Evolutionary conservation across 2,329 filamentous ascomycete species (phyloP).

Genomic region (Cryphonectria radicalis): DNA sequence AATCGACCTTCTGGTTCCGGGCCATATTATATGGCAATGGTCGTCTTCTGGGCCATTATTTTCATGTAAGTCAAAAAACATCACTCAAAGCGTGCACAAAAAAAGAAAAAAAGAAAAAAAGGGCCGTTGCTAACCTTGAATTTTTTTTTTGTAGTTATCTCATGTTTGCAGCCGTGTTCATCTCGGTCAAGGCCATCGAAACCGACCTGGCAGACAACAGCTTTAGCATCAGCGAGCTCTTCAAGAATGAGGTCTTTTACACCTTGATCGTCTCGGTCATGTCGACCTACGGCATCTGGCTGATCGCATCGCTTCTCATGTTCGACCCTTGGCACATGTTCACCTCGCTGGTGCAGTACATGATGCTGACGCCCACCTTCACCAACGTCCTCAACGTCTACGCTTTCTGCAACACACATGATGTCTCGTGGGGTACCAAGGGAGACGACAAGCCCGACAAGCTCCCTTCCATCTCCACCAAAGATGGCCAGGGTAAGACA

Average conservation of each 20-base stretch:
- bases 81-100: not conserved
- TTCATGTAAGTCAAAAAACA: conserved; percentile 70
- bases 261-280: conserved; percentile 90
- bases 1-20: conserved; percentile 95
- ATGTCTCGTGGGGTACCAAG: conserved; percentile 98
- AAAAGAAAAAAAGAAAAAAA: not conserved
- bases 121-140: conserved; percentile 30
- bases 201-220: conserved; percentile 65
- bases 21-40: conserved; percentile 93
- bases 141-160: conserved; percentile 65
- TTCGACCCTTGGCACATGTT: conserved; percentile 99
- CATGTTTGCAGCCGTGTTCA: conserved; percentile 92
- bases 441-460: conserved; percentile 96
- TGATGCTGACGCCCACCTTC: conserved; percentile 92
- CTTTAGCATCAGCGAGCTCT: conserved; percentile 74
- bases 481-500: conserved; percentile 88
- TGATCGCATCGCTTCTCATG: conserved; percentile 90
- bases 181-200: conserved; percentile 86
- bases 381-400: conserved; percentile 99
- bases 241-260: conserved; percentile 88
- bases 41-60: conserved; percentile 96
- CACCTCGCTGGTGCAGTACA: conserved; percentile 93
- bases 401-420: conserved; percentile 97
- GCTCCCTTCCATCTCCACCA: conserved; percentile 84
- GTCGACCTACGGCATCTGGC: conserved; percentile 92